Percentiles rank a stretch among this genome's conserved stretches.
Evolutionary conservation across 805 yeast genomes (phyloP).

Genomic region (Kluyveromyces aestuarii): DNA sequence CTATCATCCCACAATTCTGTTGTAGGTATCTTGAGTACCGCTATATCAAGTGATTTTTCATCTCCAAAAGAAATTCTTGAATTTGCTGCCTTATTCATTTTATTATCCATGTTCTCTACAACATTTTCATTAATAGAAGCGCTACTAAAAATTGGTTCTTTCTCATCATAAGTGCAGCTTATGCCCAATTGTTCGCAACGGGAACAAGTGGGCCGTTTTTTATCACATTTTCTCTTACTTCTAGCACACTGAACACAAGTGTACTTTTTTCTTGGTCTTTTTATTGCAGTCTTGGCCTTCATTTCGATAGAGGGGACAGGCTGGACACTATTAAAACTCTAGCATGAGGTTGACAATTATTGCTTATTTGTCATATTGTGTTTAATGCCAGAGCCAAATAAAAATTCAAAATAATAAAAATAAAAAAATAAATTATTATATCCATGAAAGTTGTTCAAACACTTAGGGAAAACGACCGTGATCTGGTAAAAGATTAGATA

Average conservation of each 20-base stretch:
- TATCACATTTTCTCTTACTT: slow-evolving; percentile 16
- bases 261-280: too few relatives aligned
- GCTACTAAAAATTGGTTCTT: neutral
- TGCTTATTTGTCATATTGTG: too few relatives aligned
- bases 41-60: neutral
- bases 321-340: too few relatives aligned
- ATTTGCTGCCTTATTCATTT: slow-evolving; percentile 1
- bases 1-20: neutral
- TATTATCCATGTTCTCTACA: neutral
- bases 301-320: too few relatives aligned
- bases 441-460: too few relatives aligned
- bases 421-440: too few relatives aligned
- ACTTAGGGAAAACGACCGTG: too few relatives aligned
- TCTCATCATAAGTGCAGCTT: slow-evolving; percentile 10
- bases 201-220: slow-evolving; percentile 13
- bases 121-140: neutral
- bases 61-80: neutral
- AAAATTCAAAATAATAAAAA: too few relatives aligned
- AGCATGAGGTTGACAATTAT: too few relatives aligned
- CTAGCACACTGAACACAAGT: slow-evolving; percentile 10
- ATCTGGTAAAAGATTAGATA: too few relatives aligned
- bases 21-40: neutral
- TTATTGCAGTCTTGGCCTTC: too few relatives aligned
- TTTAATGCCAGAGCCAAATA: too few relatives aligned
- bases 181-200: slow-evolving; percentile 8